Evolutionary conservation across 495 filamentous ascomycete genomes (phyloP), one percentile per base, ranked within the genome.

Genomic region (Penicillium nucicola): DNA sequence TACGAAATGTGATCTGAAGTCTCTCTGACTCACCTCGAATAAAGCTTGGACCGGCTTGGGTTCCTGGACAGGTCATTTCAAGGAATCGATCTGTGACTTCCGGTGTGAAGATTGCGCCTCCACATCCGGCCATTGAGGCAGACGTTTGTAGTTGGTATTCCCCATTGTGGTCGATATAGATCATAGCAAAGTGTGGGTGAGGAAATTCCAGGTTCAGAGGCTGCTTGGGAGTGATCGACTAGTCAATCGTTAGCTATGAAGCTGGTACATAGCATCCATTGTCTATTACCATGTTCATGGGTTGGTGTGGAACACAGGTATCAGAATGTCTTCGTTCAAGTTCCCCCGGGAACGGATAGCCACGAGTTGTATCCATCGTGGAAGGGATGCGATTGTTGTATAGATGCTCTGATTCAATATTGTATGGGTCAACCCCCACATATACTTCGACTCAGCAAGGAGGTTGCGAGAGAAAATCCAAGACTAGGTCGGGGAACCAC

Each of bases 141-240:
- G 72, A 74, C 14, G 60, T 57, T 22, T 69, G 60, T 0, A 67
- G 43, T 32, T 64, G 61, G 30, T 67, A 50, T 25, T 72, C 56
- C 5, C 72, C 71, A 47, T 69, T 64, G 13, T 66, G 61, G 43
- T 76, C 66, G 19, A 72, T 57, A 42, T 67, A 76, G 37, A 76
- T 63, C 46, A 74, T 48, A 22, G 69, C 70, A 35, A 66, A 76
- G 39, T 74, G 72, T 1, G 66, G 58, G 18, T 70, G 69, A 17
- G 65, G 63, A 28, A 67, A 48, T 13, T 60, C 52, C 7, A 60
- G 25, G 30, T 49, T 45, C 19, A 30, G 48, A 8, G 55, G 30
- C 45, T 61, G 54, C 33, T 57, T 43, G 17, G 48, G 41, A 53
- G 56, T 44, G 25, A 56, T 53, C 19, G 58, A 46, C 61, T 65